phyloP scores from a whole-genome alignment of 306 rosid genomes.

The Luffa aegyptiaca region DNA sequence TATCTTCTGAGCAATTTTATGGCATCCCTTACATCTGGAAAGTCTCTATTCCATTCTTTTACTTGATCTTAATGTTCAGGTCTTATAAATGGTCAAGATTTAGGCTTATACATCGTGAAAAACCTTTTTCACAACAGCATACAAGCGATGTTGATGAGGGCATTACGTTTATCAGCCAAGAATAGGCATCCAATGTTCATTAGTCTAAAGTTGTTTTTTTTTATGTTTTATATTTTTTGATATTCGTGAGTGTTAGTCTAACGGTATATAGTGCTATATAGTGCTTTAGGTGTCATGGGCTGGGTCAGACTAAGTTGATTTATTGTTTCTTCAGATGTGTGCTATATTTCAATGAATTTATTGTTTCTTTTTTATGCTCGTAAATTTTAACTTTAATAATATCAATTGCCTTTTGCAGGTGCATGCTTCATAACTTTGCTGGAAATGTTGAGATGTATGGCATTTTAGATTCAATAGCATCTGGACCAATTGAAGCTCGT shows the following conservation, averaged over 20 bases:
- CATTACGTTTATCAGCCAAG: background rate
- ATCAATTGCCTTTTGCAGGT: constrained; percentile 44
- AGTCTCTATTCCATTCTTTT: constrained; percentile 25
- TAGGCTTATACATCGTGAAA: background rate
- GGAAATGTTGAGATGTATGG: constrained; percentile 90
- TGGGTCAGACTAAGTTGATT: background rate
- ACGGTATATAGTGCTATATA: background rate
- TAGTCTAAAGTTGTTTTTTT: background rate
- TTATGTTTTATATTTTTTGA: background rate
- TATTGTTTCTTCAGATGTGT: background rate
- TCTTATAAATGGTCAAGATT: background rate
- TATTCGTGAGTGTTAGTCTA: background rate
- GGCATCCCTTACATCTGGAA: constrained; percentile 90
- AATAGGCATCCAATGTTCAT: background rate
- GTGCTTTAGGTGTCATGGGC: background rate
- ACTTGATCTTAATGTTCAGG: background rate
- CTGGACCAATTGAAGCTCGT: constrained; percentile 80
- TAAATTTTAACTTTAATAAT: background rate
- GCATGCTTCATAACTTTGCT: constrained; percentile 94
- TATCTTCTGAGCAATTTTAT: constrained; percentile 69
- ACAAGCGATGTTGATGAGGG: background rate
- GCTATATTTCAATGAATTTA: background rate
- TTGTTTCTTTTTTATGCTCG: background rate
- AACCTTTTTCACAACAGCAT: constrained; percentile 1
- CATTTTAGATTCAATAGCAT: constrained; percentile 57